A percentile compares a stretch with the other conserved stretches of the same genome.
phyloP scores from a whole-genome alignment of 129 eudicot species.

The Ambrosia artemisiifolia region DNA sequence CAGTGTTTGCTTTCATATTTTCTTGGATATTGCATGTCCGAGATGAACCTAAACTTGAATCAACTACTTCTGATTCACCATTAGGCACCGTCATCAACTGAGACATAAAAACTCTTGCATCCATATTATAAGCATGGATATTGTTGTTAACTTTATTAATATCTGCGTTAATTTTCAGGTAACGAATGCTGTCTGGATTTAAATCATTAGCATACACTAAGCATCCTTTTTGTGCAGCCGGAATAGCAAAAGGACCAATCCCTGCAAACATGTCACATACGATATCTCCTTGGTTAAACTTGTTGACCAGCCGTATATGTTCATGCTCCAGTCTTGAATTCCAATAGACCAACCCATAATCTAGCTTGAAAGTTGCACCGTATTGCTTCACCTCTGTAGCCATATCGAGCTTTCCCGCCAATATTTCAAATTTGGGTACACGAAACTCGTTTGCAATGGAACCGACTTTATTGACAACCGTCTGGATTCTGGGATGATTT shows the following conservation, averaged over 20 bases:
- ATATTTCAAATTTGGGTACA: conserved; percentile 89
- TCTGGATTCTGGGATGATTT: conserved; percentile 83
- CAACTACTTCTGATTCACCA: conserved; percentile 35
- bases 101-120: conserved; percentile 76
- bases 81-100: conserved; percentile 57
- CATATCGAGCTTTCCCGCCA: conserved; percentile 81
- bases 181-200: conserved; percentile 84
- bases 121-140: conserved; percentile 66
- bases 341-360: conserved; percentile 96
- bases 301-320: conserved; percentile 72
- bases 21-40: conserved; percentile 14
- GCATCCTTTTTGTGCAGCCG: conserved; percentile 97
- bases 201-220: conserved; percentile 87
- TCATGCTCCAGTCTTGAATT: conserved; percentile 97
- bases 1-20: conserved; percentile 6
- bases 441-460: conserved; percentile 81
- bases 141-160: conserved; percentile 63
- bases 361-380: conserved; percentile 93
- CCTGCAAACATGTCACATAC: conserved; percentile 99
- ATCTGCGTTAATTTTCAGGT: conserved; percentile 78
- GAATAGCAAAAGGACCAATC: conserved; percentile 97
- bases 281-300: conserved; percentile 66
- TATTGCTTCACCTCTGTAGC: conserved; percentile 92
- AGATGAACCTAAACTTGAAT: conserved; percentile 24
- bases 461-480: conserved; percentile 91